phyloP scores from a whole-genome alignment of 345 rosid species.

The Arabis alpina region DNA sequence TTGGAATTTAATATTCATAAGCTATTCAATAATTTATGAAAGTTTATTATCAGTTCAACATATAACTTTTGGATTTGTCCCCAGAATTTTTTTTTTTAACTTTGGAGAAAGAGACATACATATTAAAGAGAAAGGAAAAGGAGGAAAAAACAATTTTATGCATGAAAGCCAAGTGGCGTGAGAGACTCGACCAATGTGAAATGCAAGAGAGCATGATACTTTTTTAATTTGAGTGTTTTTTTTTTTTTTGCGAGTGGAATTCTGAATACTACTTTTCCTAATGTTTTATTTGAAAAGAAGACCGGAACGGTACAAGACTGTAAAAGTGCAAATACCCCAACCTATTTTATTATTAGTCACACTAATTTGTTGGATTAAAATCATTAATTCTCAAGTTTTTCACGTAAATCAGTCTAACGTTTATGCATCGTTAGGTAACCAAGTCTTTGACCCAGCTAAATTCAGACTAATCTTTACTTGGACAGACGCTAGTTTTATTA shows the following conservation, averaged over 20 bases:
- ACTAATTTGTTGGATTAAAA: not conserved
- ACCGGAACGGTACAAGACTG: not conserved
- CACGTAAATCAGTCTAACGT: not conserved
- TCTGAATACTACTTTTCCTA: not conserved
- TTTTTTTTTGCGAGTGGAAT: not conserved
- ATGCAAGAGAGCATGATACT: not conserved
- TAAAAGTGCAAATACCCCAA: not conserved
- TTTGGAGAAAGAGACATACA: not conserved
- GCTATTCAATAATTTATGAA: not conserved
- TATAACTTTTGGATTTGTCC: not conserved
- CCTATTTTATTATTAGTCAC: not conserved
- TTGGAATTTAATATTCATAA: not conserved
- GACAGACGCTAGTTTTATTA: not conserved
- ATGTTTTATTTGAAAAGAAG: not conserved
- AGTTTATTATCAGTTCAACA: not conserved
- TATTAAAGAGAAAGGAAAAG: not conserved
- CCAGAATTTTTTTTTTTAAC: not conserved
- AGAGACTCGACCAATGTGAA: slow-evolving; percentile 17
- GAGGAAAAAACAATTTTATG: not conserved
- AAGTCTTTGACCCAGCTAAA: not conserved
- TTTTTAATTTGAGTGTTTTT: not conserved
- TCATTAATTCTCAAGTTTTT: not conserved
- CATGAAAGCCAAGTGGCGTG: slow-evolving; percentile 41
- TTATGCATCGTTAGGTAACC: slow-evolving; percentile 6
- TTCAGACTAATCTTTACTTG: not conserved